A percentile compares a stretch with the other conserved stretches of the same genome.
Conservation (phyloP, 805 yeast species). For the Blastobotrys peoriensis region DNA sequence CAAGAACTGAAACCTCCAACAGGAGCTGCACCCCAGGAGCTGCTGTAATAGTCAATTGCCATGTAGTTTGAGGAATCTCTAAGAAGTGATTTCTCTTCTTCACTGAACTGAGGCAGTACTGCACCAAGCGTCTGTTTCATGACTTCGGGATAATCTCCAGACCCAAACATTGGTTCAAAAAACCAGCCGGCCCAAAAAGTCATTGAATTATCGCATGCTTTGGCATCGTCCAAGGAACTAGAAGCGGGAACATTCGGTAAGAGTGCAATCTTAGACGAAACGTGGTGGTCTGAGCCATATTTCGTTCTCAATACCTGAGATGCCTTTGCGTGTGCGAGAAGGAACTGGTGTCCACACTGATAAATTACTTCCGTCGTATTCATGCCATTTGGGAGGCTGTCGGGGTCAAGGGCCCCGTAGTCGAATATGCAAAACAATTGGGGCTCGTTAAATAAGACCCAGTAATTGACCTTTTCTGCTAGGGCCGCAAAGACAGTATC, state of each 20-base stretch:
- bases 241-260: conserved; percentile 26
- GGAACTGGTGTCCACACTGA: conserved; percentile 18
- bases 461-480: conserved; percentile 30
- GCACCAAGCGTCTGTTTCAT: conserved; percentile 22
- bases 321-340: conserved; percentile 27
- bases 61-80: conserved; percentile 29
- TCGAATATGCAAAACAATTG: conserved; percentile 18
- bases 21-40: conserved; percentile 22
- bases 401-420: conserved; percentile 6
- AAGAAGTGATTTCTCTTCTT: conserved; percentile 24
- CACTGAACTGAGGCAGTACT: conserved; percentile 22
- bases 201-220: conserved; percentile 28
- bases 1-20: conserved; percentile 26
- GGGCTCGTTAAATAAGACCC: conserved; percentile 34
- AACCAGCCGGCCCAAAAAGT: conserved; percentile 27
- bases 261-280: conserved; percentile 28
- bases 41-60: conserved; percentile 31
- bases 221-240: conserved; percentile 20
- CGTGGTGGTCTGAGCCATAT: conserved; percentile 23
- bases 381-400: no score
- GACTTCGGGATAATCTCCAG: conserved; percentile 30
- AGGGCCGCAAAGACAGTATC: conserved; percentile 29
- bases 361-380: no score
- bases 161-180: conserved; percentile 29
- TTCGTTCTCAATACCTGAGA: conserved; percentile 23